Evolutionary conservation across 2,329 filamentous ascomycete species (phyloP).

Genomic region (Periconia macrospinosa): DNA sequence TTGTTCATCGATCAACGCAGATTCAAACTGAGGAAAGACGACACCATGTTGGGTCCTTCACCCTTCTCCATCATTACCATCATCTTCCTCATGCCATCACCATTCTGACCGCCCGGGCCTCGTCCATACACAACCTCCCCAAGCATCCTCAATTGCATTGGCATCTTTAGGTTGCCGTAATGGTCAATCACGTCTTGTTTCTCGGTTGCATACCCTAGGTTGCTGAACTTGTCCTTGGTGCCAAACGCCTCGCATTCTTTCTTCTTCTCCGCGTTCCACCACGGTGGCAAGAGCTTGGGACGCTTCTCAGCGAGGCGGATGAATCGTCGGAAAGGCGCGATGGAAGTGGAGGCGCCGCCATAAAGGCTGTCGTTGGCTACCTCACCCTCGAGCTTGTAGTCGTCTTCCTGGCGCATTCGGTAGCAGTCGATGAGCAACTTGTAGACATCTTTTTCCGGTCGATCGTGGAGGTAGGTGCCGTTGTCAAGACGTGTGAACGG

Average conservation of each 20-base stretch:
- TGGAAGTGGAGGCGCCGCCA: constrained; percentile 14
- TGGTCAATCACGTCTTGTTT: constrained; percentile 23
- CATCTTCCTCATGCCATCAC: background rate
- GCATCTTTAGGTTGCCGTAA: constrained; percentile 23
- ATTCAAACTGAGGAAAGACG: too few relatives aligned
- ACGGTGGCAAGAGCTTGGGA: constrained; percentile 20
- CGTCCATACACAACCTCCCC: constrained; percentile 8
- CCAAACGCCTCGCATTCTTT: constrained; percentile 22
- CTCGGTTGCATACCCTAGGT: constrained; percentile 11
- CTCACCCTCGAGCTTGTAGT: constrained; percentile 16
- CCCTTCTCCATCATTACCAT: background rate
- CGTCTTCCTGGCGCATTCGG: constrained; percentile 28
- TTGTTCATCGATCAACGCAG: too few relatives aligned
- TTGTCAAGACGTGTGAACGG: constrained; percentile 26
- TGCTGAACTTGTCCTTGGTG: constrained; percentile 18
- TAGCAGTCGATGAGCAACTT: constrained; percentile 35
- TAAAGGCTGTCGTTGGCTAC: constrained; percentile 18
- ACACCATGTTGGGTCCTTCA: too few relatives aligned
- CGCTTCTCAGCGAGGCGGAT: constrained; percentile 10
- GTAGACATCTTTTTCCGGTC: constrained; percentile 26
- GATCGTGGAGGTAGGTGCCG: constrained; percentile 27
- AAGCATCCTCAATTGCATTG: constrained; percentile 33
- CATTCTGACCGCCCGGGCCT: background rate
- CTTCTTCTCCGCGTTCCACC: constrained; percentile 24
- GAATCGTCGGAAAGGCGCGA: constrained; percentile 22